Percentiles rank a stretch among this genome's conserved stretches.
phyloP scores from a whole-genome alignment of 2,329 filamentous ascomycete genomes.

The Endocalyx cinctus region DNA sequence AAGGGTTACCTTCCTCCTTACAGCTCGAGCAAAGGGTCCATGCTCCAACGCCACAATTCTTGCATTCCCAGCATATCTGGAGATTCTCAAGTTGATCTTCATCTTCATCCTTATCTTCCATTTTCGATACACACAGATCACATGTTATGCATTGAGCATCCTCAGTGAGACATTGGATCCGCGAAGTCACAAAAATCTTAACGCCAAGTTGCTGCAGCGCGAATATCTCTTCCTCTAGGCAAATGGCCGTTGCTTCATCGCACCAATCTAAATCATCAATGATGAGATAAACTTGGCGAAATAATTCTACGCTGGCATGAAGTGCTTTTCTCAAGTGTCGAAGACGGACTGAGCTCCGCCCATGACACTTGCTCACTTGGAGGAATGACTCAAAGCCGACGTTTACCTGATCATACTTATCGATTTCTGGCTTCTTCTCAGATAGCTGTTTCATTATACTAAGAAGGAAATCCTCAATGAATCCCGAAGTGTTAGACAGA shows the following conservation, averaged over 20 bases:
- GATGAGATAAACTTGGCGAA: neutral
- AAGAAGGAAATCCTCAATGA: neutral
- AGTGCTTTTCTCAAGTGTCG: neutral
- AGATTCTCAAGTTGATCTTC: too few relatives aligned
- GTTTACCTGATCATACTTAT: neutral
- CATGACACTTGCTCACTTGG: neutral
- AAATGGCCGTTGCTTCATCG: neutral
- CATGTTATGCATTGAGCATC: neutral
- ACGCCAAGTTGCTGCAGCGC: neutral
- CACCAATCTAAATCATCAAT: slow-evolving; percentile 1
- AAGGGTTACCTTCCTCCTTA: too few relatives aligned
- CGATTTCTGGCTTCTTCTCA: neutral
- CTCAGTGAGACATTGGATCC: neutral
- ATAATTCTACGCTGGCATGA: neutral
- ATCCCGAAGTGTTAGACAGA: neutral
- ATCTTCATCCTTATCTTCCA: too few relatives aligned
- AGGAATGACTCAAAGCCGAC: neutral
- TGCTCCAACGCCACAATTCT: too few relatives aligned
- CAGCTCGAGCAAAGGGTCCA: too few relatives aligned
- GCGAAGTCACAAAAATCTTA: neutral
- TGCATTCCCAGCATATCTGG: too few relatives aligned
- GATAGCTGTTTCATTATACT: neutral
- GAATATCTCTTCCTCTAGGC: neutral
- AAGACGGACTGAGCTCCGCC: neutral
- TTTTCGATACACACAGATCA: too few relatives aligned